Base-by-base conservation (phyloP, 805 yeast genomes). In the Metschnikowia sp. region DNA sequence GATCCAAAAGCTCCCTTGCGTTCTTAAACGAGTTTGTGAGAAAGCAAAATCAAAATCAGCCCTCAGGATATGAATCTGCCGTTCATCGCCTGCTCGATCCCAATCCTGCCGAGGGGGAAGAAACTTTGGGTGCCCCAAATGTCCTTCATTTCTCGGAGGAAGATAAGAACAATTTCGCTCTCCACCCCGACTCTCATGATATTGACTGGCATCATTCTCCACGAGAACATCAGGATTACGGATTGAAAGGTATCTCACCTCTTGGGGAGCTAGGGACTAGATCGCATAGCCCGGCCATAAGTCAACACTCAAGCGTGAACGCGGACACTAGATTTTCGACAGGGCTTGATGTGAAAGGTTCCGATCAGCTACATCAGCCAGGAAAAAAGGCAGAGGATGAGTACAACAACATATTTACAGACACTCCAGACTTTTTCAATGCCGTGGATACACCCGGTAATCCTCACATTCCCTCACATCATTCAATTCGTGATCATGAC, bases 1-100 rank as follows among this genome's bases (percentile, higher is more conserved):
- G 92, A 1, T 62, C 66, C 9, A 70, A 65, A 56, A 68, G 66
- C 39, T 76, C 83, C 1, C 64, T 82, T 41, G 76, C 74, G 50
- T 79, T 74, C 51, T 69, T 82, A 65, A 78, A 78, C 55, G 71
- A 80, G n/a, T 74, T 72, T 56, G 78, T 82, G 3, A 53, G 75
- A 44, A 83, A 79, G 36, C 62, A 64, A 50, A 66, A 61, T 45
- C 60, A 55, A 36, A 37, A 44, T 11, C 47, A 38, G 29, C 8
- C 13, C 33, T 10, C 37, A 6, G 30, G 15, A 2, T 36, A 9
- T 36, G 40, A 18, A 18, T 7, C 26, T 11, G 29, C 11, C 8
- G 26, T n/a, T 32, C 36, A n/a, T 5, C 13, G n/a, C 15, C 34
- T 18, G 11, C 19, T 28, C 33, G 37, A 32, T 11, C 31, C 22